phyloP scores from a whole-genome alignment of 768 basidiomycete genomes.

The Arthromyces matolae region DNA sequence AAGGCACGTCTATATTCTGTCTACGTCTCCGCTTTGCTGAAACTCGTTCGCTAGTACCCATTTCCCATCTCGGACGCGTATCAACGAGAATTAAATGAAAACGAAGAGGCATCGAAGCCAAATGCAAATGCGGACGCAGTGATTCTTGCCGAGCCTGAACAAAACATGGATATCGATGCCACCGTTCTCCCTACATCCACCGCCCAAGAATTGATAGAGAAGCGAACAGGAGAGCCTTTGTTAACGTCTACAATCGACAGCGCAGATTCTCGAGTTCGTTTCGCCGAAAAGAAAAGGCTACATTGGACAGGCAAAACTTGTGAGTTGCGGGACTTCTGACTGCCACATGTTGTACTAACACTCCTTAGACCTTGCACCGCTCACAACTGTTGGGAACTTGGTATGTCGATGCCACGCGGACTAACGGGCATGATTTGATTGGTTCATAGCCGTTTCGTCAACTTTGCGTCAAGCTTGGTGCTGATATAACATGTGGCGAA shows the following conservation, averaged over 20 bases:
- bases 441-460: slow-evolving; percentile 80
- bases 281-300: slow-evolving; percentile 81
- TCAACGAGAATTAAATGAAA: slow-evolving; percentile 44
- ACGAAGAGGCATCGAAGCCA: slow-evolving; percentile 27
- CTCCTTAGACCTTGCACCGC: slow-evolving; percentile 46
- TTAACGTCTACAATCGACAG: slow-evolving; percentile 41
- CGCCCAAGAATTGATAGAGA: slow-evolving; percentile 22
- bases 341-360: not conserved
- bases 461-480: slow-evolving; percentile 80
- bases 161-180: slow-evolving; percentile 27
- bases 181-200: not conserved
- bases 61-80: slow-evolving; percentile 63
- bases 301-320: slow-evolving; percentile 87
- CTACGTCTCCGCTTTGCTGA: too few relatives aligned
- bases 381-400: slow-evolving; percentile 95
- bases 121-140: slow-evolving; percentile 21
- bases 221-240: slow-evolving; percentile 32
- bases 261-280: slow-evolving; percentile 67
- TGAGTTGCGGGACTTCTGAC: slow-evolving; percentile 29
- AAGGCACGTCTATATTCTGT: slow-evolving; percentile 44
- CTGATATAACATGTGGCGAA: slow-evolving; percentile 94
- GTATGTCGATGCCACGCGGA: slow-evolving; percentile 36
- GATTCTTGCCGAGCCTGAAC: slow-evolving; percentile 38
- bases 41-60: slow-evolving; percentile 52
- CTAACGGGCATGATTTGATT: not conserved